Conservation (phyloP, 257 asterid species). For the Solanum arcanum region DNA sequence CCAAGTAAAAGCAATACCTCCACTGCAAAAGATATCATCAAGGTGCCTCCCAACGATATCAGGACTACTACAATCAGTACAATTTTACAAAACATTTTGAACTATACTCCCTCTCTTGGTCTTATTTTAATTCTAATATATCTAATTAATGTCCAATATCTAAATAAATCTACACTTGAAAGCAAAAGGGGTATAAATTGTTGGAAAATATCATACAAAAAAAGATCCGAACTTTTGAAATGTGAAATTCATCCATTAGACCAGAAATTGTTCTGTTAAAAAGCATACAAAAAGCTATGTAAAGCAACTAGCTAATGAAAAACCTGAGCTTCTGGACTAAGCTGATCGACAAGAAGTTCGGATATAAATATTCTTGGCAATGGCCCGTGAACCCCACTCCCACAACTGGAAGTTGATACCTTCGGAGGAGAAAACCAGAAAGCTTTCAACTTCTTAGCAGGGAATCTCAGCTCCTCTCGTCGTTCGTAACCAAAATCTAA, state of each 20-base stretch:
- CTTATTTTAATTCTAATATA: background rate
- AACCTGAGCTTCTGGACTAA: constrained; percentile 83
- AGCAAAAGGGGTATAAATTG: background rate
- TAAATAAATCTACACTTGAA: background rate
- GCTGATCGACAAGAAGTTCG: constrained; percentile 86
- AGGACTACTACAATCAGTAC: background rate
- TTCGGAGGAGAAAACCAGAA: constrained; percentile 85
- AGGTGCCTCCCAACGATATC: background rate
- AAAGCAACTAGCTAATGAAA: background rate
- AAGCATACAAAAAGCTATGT: background rate
- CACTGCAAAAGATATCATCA: background rate
- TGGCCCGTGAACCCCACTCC: constrained; percentile 62
- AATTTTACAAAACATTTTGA: background rate
- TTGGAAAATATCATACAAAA: background rate
- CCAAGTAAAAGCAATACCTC: background rate
- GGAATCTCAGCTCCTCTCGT: constrained; percentile 86
- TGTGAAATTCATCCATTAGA: background rate
- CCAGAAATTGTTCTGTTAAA: background rate
- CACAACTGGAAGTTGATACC: constrained; percentile 13
- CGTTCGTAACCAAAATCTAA: constrained; percentile 70
- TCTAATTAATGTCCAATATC: background rate
- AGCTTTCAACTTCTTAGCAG: constrained; percentile 88
- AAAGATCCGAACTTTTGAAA: background rate
- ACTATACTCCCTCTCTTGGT: background rate
- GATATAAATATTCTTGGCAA: constrained; percentile 93